Evolutionary conservation across 768 basidiomycete species (phyloP), one percentile per base, ranked within the genome.

Genomic region (Kwoniella mangroviensis): DNA sequence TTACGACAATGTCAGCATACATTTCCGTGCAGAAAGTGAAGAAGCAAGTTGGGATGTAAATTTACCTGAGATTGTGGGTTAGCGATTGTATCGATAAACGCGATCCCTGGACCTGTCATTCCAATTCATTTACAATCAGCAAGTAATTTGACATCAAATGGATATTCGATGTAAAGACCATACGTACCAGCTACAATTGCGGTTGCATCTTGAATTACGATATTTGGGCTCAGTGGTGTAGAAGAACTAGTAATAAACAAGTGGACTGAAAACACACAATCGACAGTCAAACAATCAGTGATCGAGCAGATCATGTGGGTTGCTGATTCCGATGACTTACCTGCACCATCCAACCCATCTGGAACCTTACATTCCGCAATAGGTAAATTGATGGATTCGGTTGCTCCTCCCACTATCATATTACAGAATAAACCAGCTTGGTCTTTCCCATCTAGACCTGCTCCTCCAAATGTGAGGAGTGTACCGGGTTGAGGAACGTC

Each of bases 401-500:
- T 67, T 3, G 70, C 68, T 12, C 75, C 71, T 17, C 77, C 77
- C 9, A 69, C 24, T 40, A 76, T 73, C 67, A 79, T 71, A 63
- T 79, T 73, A 68, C 75, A 76, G 67, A 76, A 75, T 4, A 70
- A 52, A 6, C 19, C 52, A 57, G 24, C 51, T 53, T 63, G 62
- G 49, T 75, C 66, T 26, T 65, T 40, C 9, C 57, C 63, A n/a
- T 62, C 45, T 10, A 70, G 52, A 19, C 64, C 63, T 40, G 64
- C 24, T 6, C 58, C 52, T 28, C 55, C 66, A 56, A 77, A 75
- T 1, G 73, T 61, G 0, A 77, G 55, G 41, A 22, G 13, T 1
- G 68, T 68, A 17, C 70, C 71, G 17, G 66, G 26, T 7, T 24
- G 51, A 43, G 74, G 28, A 9, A 67, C n/a, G 15, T 58, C 63